phyloP scores from a whole-genome alignment of 2,329 filamentous ascomycete genomes.

The Neonectria hederae region DNA sequence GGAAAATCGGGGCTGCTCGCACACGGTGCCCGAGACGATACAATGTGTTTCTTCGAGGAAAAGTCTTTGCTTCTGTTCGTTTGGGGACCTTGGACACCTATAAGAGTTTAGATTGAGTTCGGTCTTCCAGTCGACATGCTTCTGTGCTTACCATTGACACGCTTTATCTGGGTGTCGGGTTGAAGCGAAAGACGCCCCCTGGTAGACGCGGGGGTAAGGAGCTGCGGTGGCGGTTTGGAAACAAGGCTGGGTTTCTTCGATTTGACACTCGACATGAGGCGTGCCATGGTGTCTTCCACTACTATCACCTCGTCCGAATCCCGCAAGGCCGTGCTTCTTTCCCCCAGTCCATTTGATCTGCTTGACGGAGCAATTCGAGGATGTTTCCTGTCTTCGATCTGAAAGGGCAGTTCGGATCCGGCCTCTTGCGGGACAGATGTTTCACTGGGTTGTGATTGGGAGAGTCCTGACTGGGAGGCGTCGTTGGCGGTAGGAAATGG shows the following conservation, averaged over 20 bases:
- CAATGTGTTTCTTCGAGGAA: slow-evolving; percentile 40
- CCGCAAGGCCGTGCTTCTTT: slow-evolving; percentile 33
- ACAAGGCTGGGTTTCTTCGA: slow-evolving; percentile 57
- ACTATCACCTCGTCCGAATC: slow-evolving; percentile 41
- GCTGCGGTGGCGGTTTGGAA: slow-evolving; percentile 50
- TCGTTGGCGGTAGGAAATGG: slow-evolving; percentile 48
- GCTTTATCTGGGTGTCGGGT: slow-evolving; percentile 28
- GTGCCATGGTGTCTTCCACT: slow-evolving; percentile 54
- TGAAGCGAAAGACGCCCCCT: slow-evolving; percentile 32
- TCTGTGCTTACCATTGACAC: slow-evolving; percentile 21
- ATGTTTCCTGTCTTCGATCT: slow-evolving; percentile 9
- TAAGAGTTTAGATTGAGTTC: slow-evolving; percentile 2
- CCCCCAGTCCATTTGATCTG: slow-evolving; percentile 36
- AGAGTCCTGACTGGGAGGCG: slow-evolving; percentile 34
- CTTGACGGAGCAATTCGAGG: slow-evolving; percentile 16
- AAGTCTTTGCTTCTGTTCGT: slow-evolving; percentile 38
- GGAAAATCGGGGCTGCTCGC: slow-evolving; percentile 47
- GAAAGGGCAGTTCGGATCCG: slow-evolving; percentile 6
- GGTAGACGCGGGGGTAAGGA: slow-evolving; percentile 51
- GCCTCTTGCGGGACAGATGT: slow-evolving; percentile 17
- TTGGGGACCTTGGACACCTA: slow-evolving; percentile 26
- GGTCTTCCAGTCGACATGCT: neutral
- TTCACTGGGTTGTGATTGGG: slow-evolving; percentile 40
- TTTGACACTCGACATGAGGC: slow-evolving; percentile 54
- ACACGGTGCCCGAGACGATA: slow-evolving; percentile 18